Base-by-base conservation (phyloP, 306 rosid species). In the Fragaria ananassa region DNA sequence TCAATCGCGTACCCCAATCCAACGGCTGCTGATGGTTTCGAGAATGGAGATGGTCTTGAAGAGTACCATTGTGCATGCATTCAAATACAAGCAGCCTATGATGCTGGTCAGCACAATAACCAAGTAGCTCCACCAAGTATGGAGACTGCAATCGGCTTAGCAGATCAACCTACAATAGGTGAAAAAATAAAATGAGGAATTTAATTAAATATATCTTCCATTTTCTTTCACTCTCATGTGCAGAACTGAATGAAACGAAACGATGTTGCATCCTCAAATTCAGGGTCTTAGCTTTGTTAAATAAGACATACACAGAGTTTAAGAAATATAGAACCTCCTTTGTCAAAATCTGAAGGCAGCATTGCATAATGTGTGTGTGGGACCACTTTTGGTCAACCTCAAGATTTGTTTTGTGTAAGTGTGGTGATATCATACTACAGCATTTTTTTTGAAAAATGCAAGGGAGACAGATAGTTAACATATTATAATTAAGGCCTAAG, bases 61-160 rank as follows among this genome's bases (percentile, higher is more conserved):
- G 97, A 25, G 93, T 88, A 0, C 97, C 97, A 75, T 84, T 84
- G 44, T 87, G 91, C 93, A 93, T 86, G 83, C 80, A 83, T 77
- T 93, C 96, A 83, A 89, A 92, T 68, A 96, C 78, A 10, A 96
- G 79, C 35, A 96, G 88, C 87, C 98, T 87, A 68, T 96, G 97
- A 78, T 88, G 85, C 76, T 93, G 97, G 83, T 96, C 99, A 47
- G 98, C 99, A 74, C 98, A 96, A 73, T 96, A 93, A 85, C 99
- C 99, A 45, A 96, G 90, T 63, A 96, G 76, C 82, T 88, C 93
- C 87, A 96, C 97, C 83, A 91, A 83, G 79, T 84, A 88, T 11
- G 96, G 96, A 66, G 93, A 86, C 29, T 84, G 88, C 76, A 91
- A 78, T 37, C 92, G 88, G 81, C 99, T 96, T 34, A 92, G 87